phyloP scores from a whole-genome alignment of 441 rosid species.

The Rhodomyrtus psidioides region DNA sequence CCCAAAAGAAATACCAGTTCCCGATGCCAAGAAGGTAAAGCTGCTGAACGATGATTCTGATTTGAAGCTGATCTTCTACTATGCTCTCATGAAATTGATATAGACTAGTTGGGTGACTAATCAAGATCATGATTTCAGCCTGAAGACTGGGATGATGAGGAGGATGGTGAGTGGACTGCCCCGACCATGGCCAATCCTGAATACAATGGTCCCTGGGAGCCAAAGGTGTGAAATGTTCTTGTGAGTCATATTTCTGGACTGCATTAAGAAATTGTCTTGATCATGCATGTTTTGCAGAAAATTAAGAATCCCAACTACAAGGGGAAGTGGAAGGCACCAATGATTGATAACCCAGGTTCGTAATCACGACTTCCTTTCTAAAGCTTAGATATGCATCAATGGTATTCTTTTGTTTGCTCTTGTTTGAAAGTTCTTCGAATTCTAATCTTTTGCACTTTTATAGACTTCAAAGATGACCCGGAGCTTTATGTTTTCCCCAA shows the following conservation, averaged over 20 bases:
- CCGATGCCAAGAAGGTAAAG: conserved; percentile 83
- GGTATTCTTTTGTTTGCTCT: not conserved
- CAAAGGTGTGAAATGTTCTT: conserved; percentile 50
- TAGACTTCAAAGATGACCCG: conserved; percentile 94
- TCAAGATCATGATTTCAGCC: conserved; percentile 34
- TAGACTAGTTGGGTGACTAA: not conserved
- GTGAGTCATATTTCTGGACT: not conserved
- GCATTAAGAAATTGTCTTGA: not conserved
- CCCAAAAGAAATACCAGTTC: conserved; percentile 77
- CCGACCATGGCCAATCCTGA: conserved; percentile 88
- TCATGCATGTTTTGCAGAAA: conserved; percentile 43
- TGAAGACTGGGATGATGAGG: conserved; percentile 97
- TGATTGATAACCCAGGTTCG: conserved; percentile 93
- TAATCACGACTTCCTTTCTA: not conserved
- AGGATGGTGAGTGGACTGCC: conserved; percentile 93
- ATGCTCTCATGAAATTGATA: not conserved
- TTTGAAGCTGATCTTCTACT: not conserved
- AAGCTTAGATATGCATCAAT: not conserved
- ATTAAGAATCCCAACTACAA: conserved; percentile 90
- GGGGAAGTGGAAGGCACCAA: conserved; percentile 96
- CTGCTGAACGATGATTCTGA: not conserved
- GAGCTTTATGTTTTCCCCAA: conserved; percentile 81
- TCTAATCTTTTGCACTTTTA: not conserved
- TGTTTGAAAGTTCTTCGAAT: not conserved
- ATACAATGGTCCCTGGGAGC: conserved; percentile 89